phyloP scores from a whole-genome alignment of 1,284 basidiomycete species.

The Irpex rosettiformis region DNA sequence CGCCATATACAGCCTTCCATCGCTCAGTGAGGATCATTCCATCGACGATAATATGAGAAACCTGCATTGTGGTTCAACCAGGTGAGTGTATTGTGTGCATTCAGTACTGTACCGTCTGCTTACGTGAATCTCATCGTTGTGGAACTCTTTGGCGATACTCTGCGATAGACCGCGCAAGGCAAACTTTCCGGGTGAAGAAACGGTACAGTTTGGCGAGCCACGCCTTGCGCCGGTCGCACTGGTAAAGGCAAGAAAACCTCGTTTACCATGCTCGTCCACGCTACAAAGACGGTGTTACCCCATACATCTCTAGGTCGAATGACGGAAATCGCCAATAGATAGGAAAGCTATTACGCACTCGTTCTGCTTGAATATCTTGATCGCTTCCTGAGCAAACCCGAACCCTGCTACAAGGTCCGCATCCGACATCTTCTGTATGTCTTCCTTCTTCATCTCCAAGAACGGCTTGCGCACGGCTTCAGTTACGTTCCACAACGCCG shows the following conservation, averaged over 20 bases:
- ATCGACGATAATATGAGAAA: slow-evolving; percentile 14
- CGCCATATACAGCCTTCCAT: slow-evolving; percentile 13
- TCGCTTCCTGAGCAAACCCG: slow-evolving; percentile 28
- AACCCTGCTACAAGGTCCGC: slow-evolving; percentile 23
- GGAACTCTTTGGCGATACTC: slow-evolving; percentile 31
- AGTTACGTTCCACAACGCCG: slow-evolving; percentile 26
- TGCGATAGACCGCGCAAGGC: slow-evolving; percentile 28
- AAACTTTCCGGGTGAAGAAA: slow-evolving; percentile 32
- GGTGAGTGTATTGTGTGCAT: no score
- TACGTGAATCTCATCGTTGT: slow-evolving; percentile 28
- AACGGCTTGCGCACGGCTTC: slow-evolving; percentile 24
- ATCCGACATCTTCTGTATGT: slow-evolving; percentile 12
- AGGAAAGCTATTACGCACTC: slow-evolving; percentile 9
- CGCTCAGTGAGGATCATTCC: slow-evolving; percentile 13
- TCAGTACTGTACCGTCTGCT: no score
- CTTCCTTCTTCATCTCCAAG: slow-evolving; percentile 24
- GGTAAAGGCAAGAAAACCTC: slow-evolving; percentile 31
- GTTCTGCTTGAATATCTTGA: slow-evolving; percentile 22
- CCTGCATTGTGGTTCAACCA: not conserved
- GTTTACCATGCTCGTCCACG: slow-evolving; percentile 20
- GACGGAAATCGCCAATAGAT: no score
- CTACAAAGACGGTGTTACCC: slow-evolving; percentile 4
- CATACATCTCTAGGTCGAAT: no score
- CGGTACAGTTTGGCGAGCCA: slow-evolving; percentile 25
- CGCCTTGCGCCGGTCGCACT: slow-evolving; percentile 29